Conservation (phyloP, 768 basidiomycete genomes). For the Lactifluus hygrophoroides region DNA sequence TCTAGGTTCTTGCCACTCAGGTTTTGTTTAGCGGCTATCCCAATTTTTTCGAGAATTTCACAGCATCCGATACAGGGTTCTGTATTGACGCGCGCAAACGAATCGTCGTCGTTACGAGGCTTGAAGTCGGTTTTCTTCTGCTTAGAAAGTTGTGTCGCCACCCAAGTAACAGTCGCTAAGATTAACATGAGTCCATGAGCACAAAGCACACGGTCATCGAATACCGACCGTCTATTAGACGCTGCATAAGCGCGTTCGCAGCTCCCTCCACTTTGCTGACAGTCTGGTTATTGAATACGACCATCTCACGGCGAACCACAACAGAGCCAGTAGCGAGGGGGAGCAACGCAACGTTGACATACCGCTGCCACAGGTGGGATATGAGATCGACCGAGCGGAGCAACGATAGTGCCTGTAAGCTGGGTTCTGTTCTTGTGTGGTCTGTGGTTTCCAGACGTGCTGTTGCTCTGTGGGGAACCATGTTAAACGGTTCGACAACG, state of each 20-base stretch:
- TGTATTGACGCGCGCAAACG: conserved; percentile 90
- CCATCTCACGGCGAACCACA: conserved; percentile 87
- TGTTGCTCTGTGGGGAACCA: conserved; percentile 43
- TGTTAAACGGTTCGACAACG: not conserved
- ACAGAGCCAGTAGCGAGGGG: conserved; percentile 82
- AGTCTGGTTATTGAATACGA: conserved; percentile 81
- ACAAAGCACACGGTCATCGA: not conserved
- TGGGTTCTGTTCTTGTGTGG: conserved; percentile 65
- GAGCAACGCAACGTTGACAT: conserved; percentile 81
- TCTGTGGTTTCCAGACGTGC: conserved; percentile 67
- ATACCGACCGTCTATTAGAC: conserved; percentile 67
- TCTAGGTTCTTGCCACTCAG: conserved; percentile 92
- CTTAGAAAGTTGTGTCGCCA: conserved; percentile 68
- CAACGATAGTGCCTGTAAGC: conserved; percentile 53
- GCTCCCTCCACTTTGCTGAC: conserved; percentile 79
- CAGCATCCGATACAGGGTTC: conserved; percentile 87
- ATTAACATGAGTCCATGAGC: not conserved
- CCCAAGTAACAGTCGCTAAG: conserved; percentile 67
- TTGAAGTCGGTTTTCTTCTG: conserved; percentile 98
- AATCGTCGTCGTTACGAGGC: conserved; percentile 90
- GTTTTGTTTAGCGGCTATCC: conserved; percentile 64
- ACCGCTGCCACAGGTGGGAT: conserved; percentile 96
- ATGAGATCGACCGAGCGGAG: conserved; percentile 75
- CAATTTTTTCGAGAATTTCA: conserved; percentile 73
- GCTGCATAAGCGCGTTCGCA: conserved; percentile 72